Percentiles rank a stretch among this genome's conserved stretches.
phyloP scores from a whole-genome alignment of 2,329 filamentous ascomycete genomes.

The Juglanconis oblonga region DNA sequence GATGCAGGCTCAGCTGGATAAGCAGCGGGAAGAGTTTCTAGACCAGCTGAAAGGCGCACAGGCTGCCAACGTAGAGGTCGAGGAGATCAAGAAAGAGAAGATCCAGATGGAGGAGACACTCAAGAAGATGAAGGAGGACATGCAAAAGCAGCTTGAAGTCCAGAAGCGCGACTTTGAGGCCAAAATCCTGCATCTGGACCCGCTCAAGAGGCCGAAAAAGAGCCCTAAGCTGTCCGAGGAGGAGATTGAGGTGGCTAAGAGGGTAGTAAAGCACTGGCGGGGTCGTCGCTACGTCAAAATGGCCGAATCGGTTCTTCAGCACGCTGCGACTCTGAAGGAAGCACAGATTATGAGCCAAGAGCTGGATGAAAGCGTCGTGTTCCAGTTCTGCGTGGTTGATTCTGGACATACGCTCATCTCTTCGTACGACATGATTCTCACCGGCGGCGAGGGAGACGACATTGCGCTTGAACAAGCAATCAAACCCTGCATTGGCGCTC shows the following conservation, averaged over 20 bases:
- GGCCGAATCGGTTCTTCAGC: conserved; percentile 86
- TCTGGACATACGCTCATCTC: conserved; percentile 85
- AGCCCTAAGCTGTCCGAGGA: conserved; percentile 65
- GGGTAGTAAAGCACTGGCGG: conserved; percentile 72
- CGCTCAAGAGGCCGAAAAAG: conserved; percentile 58
- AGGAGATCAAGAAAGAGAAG: conserved; percentile 82
- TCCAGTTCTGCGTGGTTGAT: conserved; percentile 92
- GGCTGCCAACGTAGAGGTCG: conserved; percentile 72
- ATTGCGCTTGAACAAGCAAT: conserved; percentile 73
- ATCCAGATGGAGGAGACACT: conserved; percentile 80
- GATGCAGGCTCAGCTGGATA: conserved; percentile 79
- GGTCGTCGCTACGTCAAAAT: conserved; percentile 86
- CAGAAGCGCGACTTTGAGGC: conserved; percentile 84
- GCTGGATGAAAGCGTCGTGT: conserved; percentile 87
- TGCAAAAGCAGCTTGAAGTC: conserved; percentile 78
- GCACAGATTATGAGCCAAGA: conserved; percentile 98
- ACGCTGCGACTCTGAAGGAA: conserved; percentile 86
- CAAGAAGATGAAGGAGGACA: conserved; percentile 75
- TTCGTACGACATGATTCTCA: conserved; percentile 94
- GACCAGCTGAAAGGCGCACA: conserved; percentile 74
- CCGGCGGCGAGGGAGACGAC: conserved; percentile 83
- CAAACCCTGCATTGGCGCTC: conserved; percentile 87
- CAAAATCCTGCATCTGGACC: conserved; percentile 74
- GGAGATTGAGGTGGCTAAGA: conserved; percentile 69
- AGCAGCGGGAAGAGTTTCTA: conserved; percentile 79